These are phyloP conservation scores for Aspergillus brasiliensis DNA, from an alignment of 2,329 filamentous ascomycete species.

Conservation along the genomic window DNA sequence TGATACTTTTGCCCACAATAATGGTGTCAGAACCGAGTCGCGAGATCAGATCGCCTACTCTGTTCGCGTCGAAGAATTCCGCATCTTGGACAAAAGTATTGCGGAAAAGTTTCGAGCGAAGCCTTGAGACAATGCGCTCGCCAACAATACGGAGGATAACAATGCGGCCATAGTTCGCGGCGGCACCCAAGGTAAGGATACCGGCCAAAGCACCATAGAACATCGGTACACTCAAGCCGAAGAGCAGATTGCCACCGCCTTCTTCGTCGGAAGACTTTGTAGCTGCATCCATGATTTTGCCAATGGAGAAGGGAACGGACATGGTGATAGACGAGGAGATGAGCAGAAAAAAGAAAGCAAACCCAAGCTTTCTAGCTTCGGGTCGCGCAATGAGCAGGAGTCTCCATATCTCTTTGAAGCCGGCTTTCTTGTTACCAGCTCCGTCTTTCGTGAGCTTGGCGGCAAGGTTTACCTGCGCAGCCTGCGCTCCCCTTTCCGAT, in stretches of 20 bases:
- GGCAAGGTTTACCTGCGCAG: slow-evolving; percentile 84
- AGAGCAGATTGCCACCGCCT: slow-evolving; percentile 63
- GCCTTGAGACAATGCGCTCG: slow-evolving; percentile 86
- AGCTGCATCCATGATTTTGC: slow-evolving; percentile 89
- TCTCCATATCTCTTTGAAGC: slow-evolving; percentile 76
- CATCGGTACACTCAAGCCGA: slow-evolving; percentile 80
- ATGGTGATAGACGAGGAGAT: slow-evolving; percentile 92
- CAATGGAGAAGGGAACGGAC: slow-evolving; percentile 95
- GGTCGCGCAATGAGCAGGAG: slow-evolving; percentile 86
- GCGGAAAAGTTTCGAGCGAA: slow-evolving; percentile 86
- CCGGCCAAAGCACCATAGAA: slow-evolving; percentile 82
- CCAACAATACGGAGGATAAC: slow-evolving; percentile 91
- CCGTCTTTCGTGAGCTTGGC: slow-evolving; percentile 86
- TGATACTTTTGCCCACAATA: slow-evolving; percentile 97
- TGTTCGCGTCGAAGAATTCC: slow-evolving; percentile 97
- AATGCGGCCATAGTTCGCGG: slow-evolving; percentile 91
- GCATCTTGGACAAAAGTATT: slow-evolving; percentile 96
- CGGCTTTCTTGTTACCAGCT: slow-evolving; percentile 56
- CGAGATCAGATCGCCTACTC: slow-evolving; percentile 94
- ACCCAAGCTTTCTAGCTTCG: slow-evolving; percentile 73
- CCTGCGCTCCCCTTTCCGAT: slow-evolving; percentile 82
- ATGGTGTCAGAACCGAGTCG: slow-evolving; percentile 94
- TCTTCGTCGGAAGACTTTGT: slow-evolving; percentile 67
- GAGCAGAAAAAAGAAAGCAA: slow-evolving; percentile 82
- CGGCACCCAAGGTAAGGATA: slow-evolving; percentile 79